A percentile compares a stretch with the other conserved stretches of the same genome.
These are phyloP conservation scores for Mycena crocata DNA, from an alignment of 768 basidiomycete genomes.

Conservation along the genomic window DNA sequence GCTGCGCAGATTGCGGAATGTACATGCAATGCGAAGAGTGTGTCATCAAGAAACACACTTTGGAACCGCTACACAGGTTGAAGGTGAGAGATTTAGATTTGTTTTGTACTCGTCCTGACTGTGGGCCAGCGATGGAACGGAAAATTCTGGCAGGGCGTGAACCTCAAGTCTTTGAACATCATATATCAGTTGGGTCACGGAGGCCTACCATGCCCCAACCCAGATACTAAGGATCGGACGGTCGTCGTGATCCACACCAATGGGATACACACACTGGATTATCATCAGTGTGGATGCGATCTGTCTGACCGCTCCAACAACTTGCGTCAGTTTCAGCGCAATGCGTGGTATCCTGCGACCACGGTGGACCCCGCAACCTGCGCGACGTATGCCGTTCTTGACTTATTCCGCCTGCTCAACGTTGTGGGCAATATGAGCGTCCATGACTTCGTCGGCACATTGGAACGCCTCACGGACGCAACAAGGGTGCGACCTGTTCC, in stretches of 20 bases:
- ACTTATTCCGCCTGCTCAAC: no score
- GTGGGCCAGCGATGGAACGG: constrained; percentile 15
- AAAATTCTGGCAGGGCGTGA: neutral
- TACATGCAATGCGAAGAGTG: constrained; percentile 10
- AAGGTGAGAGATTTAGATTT: neutral
- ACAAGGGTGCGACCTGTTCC: no score
- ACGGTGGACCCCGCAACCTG: constrained; percentile 2
- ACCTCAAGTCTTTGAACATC: neutral
- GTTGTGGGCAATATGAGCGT: no score
- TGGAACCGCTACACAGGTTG: neutral
- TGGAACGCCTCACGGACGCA: no score
- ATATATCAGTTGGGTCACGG: constrained; percentile 25
- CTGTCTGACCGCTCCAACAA: neutral
- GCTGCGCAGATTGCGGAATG: neutral
- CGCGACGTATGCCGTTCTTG: no score
- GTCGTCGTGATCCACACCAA: constrained; percentile 8
- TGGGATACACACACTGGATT: neutral
- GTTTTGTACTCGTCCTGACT: neutral
- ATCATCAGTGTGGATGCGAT: constrained; percentile 8
- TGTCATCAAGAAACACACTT: neutral
- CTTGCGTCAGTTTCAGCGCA: neutral
- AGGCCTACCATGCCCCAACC: constrained; percentile 5
- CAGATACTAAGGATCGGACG: neutral
- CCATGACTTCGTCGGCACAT: no score
- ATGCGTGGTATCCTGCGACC: constrained; percentile 15